These are phyloP conservation scores for Tylopilus rubrobrunneus DNA, from an alignment of 768 basidiomycete genomes.

Conservation along the genomic window DNA sequence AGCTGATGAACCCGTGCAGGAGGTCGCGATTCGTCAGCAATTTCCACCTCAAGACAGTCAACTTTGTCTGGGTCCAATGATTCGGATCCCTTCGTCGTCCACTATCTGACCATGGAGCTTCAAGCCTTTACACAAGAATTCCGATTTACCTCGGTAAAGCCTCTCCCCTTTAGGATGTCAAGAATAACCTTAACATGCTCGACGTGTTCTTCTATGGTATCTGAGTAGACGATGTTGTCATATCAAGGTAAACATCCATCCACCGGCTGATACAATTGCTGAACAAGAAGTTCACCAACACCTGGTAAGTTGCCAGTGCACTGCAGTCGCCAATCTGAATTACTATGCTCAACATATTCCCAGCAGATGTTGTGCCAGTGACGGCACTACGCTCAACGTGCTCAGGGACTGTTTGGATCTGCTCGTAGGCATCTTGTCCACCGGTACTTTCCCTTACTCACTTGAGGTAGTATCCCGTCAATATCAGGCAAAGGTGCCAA, in stretches of 20 bases:
- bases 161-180: not conserved
- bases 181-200: not conserved
- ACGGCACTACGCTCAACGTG: no score
- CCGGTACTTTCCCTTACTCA: not conserved
- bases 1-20: not conserved
- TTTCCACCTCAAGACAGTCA: slow-evolving; percentile 26
- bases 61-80: slow-evolving; percentile 48
- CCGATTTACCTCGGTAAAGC: not conserved
- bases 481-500: slow-evolving; percentile 18
- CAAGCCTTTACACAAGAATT: not conserved
- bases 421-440: not conserved
- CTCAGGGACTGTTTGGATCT: not conserved
- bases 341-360: no score
- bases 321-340: not conserved
- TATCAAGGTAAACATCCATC: no score
- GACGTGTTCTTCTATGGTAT: not conserved
- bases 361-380: no score
- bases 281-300: not conserved
- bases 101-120: not conserved
- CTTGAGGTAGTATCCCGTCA: slow-evolving; percentile 5
- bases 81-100: slow-evolving; percentile 34
- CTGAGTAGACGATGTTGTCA: no score
- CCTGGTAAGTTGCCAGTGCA: not conserved
- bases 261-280: no score
- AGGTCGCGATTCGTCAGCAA: not conserved